Evolutionary conservation across 768 basidiomycete genomes (phyloP).

Genomic region (Lenzites betulinus): DNA sequence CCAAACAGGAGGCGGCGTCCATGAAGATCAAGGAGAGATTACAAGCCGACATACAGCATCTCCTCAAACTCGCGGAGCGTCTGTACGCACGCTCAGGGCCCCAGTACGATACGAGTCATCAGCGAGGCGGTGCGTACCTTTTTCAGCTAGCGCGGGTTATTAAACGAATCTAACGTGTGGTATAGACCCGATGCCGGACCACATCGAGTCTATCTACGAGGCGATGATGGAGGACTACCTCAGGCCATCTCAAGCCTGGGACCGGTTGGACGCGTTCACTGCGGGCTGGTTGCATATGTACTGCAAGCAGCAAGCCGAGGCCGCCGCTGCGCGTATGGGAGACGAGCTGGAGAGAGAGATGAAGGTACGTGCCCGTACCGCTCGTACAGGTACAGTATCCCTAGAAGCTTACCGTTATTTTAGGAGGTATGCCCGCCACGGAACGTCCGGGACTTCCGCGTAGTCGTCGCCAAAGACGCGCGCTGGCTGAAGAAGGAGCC

Average conservation of each 20-base stretch:
- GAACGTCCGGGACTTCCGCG: slow-evolving; percentile 73
- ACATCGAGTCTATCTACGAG: slow-evolving; percentile 55
- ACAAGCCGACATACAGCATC: slow-evolving; percentile 53
- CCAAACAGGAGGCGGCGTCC: slow-evolving; percentile 57
- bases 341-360: slow-evolving; percentile 76
- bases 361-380: slow-evolving; percentile 48
- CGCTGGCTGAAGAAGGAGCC: slow-evolving; percentile 51
- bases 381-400: not conserved
- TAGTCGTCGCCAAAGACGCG: slow-evolving; percentile 68
- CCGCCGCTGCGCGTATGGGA: slow-evolving; percentile 49
- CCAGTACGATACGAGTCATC: slow-evolving; percentile 28
- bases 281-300: slow-evolving; percentile 66
- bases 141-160: too few species aligned
- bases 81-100: slow-evolving; percentile 58
- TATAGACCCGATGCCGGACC: slow-evolving; percentile 34
- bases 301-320: slow-evolving; percentile 48
- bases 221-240: slow-evolving; percentile 59
- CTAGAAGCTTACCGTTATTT: not conserved
- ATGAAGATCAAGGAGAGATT: slow-evolving; percentile 57
- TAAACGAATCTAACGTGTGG: too few species aligned
- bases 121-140: slow-evolving; percentile 23
- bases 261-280: slow-evolving; percentile 42
- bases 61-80: slow-evolving; percentile 65
- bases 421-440: slow-evolving; percentile 71
- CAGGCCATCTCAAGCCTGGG: slow-evolving; percentile 42